Conservation (phyloP, 495 filamentous ascomycete species). For the Penicillium pancosmium region DNA sequence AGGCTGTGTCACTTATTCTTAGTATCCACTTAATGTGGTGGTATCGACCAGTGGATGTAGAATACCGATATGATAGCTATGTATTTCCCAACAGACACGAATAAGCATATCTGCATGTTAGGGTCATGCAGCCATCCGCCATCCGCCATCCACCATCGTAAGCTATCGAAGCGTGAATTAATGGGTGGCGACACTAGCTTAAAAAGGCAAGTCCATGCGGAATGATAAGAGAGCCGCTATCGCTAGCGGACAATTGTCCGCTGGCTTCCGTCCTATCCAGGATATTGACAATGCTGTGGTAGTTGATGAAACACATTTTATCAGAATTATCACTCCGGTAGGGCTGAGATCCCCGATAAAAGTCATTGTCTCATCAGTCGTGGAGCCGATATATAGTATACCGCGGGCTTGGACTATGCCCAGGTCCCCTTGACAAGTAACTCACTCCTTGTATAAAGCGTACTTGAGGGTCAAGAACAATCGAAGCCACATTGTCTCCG, state of each 20-base stretch:
- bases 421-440: background rate
- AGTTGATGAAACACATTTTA: background rate
- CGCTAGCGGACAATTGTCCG: slow-evolving; percentile 17
- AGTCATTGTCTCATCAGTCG: background rate
- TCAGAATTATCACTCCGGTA: background rate
- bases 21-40: background rate
- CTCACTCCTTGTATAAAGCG: background rate
- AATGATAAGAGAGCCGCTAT: slow-evolving; percentile 19
- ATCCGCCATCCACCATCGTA: background rate
- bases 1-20: background rate
- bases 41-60: too few relatives aligned
- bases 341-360: background rate
- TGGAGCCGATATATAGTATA: background rate
- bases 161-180: slow-evolving; percentile 4
- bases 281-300: background rate
- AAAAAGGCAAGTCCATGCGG: slow-evolving; percentile 28
- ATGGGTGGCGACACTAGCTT: slow-evolving; percentile 20
- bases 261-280: background rate
- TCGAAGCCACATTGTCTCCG: background rate
- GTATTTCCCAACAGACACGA: background rate
- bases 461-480: background rate
- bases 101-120: slow-evolving; percentile 1
- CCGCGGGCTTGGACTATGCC: too few relatives aligned
- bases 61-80: background rate
- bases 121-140: slow-evolving; percentile 11